Conservation (phyloP, 352 stramenopile genomes). For the Phytophthora sp. region DNA sequence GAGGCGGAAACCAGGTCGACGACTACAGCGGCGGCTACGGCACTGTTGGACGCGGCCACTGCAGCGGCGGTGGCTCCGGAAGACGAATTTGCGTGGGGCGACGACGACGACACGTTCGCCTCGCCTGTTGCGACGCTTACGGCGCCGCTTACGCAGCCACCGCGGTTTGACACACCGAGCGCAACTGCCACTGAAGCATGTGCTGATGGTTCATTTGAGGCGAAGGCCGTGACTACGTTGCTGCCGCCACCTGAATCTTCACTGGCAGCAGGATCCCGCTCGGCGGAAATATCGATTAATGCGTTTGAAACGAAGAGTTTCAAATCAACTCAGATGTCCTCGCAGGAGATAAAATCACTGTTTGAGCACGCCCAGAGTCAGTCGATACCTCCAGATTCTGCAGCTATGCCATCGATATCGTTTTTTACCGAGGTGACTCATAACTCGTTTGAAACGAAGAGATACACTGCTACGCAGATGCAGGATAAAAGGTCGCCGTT, state of each 20-base stretch:
- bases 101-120: slow-evolving; percentile 43
- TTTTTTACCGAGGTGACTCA: slow-evolving; percentile 4
- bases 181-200: not conserved
- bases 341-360: slow-evolving; percentile 5
- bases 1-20: slow-evolving; percentile 23
- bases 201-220: slow-evolving; percentile 14
- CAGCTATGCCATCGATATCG: slow-evolving; percentile 4
- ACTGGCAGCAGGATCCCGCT: slow-evolving; percentile 5
- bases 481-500: slow-evolving; percentile 5
- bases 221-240: slow-evolving; percentile 8
- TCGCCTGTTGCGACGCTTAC: slow-evolving; percentile 23
- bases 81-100: slow-evolving; percentile 57
- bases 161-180: slow-evolving; percentile 2
- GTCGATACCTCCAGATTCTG: not conserved
- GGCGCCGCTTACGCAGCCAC: slow-evolving; percentile 5
- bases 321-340: slow-evolving; percentile 7
- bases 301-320: slow-evolving; percentile 17
- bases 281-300: not conserved
- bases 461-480: not conserved
- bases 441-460: slow-evolving; percentile 15
- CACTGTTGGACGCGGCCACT: not conserved
- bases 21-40: slow-evolving; percentile 6
- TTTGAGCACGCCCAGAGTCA: slow-evolving; percentile 13
- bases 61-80: slow-evolving; percentile 14
- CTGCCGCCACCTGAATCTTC: not conserved